Percentiles rank a stretch among this genome's conserved stretches.
Conservation (phyloP, 495 filamentous ascomycete species). For the Penicillium salamii region DNA sequence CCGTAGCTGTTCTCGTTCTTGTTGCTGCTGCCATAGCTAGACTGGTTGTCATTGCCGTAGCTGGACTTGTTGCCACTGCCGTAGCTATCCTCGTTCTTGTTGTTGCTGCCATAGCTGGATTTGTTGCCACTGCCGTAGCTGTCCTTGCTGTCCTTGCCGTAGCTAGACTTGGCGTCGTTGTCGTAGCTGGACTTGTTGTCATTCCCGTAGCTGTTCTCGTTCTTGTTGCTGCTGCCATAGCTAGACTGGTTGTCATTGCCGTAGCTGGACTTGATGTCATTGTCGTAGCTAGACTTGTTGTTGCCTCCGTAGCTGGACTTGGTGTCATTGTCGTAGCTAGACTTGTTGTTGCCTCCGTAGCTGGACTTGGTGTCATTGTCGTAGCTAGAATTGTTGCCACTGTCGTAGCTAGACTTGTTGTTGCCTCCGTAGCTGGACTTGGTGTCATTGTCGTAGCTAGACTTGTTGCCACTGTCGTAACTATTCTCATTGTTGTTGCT, state of each 20-base stretch:
- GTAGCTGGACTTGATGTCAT: neutral
- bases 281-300: neutral
- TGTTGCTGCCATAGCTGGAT: neutral
- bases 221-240: neutral
- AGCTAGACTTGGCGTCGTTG: neutral
- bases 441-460: neutral
- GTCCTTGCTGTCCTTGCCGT: neutral
- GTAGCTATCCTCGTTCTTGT: neutral
- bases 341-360: neutral
- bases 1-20: neutral
- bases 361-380: neutral
- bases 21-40: constrained; percentile 2
- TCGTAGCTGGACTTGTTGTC: neutral
- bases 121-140: neutral
- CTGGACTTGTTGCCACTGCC: neutral
- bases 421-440: neutral
- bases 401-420: neutral
- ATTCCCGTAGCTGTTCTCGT: neutral
- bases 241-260: neutral
- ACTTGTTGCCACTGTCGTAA: neutral
- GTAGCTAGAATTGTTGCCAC: neutral
- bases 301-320: neutral
- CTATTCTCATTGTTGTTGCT: neutral
- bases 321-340: neutral
- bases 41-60: neutral